phyloP scores from a whole-genome alignment of 805 yeast genomes.

The Wickerhamia fluorescens region DNA sequence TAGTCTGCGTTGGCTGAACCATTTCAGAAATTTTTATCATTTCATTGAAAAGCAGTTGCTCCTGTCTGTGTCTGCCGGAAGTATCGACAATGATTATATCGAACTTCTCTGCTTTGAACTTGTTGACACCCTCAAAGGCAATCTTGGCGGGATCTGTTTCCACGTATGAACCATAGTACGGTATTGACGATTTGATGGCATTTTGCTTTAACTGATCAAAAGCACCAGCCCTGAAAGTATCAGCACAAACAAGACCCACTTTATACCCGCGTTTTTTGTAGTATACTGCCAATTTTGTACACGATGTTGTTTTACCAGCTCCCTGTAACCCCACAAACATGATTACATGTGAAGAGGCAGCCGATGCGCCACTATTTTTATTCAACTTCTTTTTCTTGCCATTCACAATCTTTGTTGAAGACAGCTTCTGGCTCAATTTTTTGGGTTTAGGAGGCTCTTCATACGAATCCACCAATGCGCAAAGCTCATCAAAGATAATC shows the following conservation, averaged over 20 bases:
- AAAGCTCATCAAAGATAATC: constrained; percentile 89
- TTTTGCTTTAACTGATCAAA: constrained; percentile 97
- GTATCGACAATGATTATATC: constrained; percentile 95
- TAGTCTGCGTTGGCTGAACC: constrained; percentile 89
- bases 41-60: constrained; percentile 81
- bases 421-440: constrained; percentile 44
- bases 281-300: constrained; percentile 93
- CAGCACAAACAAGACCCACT: constrained; percentile 97
- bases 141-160: constrained; percentile 95
- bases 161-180: constrained; percentile 90
- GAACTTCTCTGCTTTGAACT: constrained; percentile 84
- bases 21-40: constrained; percentile 90
- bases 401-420: constrained; percentile 13
- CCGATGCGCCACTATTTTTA: constrained; percentile 13
- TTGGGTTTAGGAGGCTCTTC: constrained; percentile 69
- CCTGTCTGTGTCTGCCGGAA: constrained; percentile 97
- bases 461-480: constrained; percentile 73
- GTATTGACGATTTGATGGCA: constrained; percentile 91
- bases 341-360: constrained; percentile 45
- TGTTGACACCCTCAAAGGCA: constrained; percentile 84
- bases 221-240: constrained; percentile 99
- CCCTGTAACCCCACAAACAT: constrained; percentile 99
- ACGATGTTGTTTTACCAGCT: constrained; percentile 96
- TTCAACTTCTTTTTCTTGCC: constrained; percentile 21
- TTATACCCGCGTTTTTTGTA: constrained; percentile 90